These are phyloP conservation scores for Aspergillus sclerotioniger DNA, from an alignment of 495 filamentous ascomycete species.

Conservation along the genomic window DNA sequence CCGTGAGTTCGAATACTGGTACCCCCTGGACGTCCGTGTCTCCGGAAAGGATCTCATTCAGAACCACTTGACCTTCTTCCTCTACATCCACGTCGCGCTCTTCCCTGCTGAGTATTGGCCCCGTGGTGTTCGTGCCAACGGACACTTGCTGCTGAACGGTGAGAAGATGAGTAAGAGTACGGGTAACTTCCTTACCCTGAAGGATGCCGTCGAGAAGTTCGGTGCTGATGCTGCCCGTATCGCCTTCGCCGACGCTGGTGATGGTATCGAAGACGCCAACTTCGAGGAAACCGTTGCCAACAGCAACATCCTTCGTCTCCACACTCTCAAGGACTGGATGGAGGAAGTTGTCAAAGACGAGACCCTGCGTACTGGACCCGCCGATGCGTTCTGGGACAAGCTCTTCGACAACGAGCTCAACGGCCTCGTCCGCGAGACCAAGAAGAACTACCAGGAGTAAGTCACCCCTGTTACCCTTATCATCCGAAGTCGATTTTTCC, in stretches of 20 bases:
- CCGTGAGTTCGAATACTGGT: conserved; percentile 94
- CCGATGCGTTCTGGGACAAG: conserved; percentile 78
- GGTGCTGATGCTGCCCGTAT: conserved; percentile 91
- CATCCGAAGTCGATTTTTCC: neutral
- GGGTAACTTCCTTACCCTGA: conserved; percentile 92
- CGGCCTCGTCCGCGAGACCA: conserved; percentile 70
- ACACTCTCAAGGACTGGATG: conserved; percentile 86
- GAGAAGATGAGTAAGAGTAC: conserved; percentile 97
- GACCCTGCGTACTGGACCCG: conserved; percentile 67
- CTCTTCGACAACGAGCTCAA: conserved; percentile 96
- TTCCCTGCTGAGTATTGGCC: conserved; percentile 89
- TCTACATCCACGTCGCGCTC: conserved; percentile 91
- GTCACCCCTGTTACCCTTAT: conserved; percentile 16
- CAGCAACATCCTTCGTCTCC: conserved; percentile 81
- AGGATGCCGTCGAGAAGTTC: conserved; percentile 84
- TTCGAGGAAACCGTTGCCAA: conserved; percentile 95
- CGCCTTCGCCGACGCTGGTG: conserved; percentile 90
- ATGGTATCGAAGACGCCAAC: conserved; percentile 94
- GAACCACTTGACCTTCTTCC: conserved; percentile 93
- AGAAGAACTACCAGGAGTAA: conserved; percentile 70
- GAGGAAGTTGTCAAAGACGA: conserved; percentile 76
- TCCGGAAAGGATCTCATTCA: conserved; percentile 86
- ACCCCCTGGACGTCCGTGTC: conserved; percentile 82
- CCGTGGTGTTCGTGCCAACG: conserved; percentile 77
- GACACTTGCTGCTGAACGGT: conserved; percentile 89